Conservation (phyloP, 2,329 filamentous ascomycete genomes). For the Colletotrichum australisinense region DNA sequence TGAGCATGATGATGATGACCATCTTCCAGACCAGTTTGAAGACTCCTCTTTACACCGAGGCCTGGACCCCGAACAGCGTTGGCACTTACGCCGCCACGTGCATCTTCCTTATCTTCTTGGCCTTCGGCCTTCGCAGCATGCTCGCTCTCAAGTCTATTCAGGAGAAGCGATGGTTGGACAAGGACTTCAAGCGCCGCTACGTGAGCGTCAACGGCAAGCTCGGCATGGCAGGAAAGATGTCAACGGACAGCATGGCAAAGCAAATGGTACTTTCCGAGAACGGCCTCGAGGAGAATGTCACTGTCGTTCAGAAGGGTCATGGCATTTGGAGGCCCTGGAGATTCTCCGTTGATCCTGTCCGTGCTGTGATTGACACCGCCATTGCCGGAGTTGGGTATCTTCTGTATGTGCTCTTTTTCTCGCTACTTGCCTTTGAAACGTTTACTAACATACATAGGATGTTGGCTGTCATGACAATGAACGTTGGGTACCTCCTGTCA, state of each 20-base stretch:
- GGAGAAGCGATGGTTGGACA: constrained; percentile 74
- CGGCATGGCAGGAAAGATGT: constrained; percentile 68
- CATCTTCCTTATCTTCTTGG: constrained; percentile 87
- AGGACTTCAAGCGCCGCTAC: constrained; percentile 80
- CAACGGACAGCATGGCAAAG: constrained; percentile 71
- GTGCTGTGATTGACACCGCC: constrained; percentile 77
- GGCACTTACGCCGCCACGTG: constrained; percentile 89
- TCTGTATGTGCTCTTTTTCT: constrained; percentile 70
- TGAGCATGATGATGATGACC: constrained; percentile 53
- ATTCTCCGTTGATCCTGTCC: constrained; percentile 80
- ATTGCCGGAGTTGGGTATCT: constrained; percentile 85
- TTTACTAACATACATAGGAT: constrained; percentile 66
- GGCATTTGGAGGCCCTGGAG: constrained; percentile 77
- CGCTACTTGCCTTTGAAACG: not conserved
- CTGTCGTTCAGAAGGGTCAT: constrained; percentile 73
- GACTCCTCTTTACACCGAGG: constrained; percentile 67
- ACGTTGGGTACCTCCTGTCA: constrained; percentile 86
- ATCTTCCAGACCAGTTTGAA: constrained; percentile 69
- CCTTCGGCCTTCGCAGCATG: constrained; percentile 75
- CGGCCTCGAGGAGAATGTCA: constrained; percentile 83
- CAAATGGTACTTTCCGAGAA: constrained; percentile 77
- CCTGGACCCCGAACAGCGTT: constrained; percentile 78
- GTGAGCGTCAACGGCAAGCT: constrained; percentile 76
- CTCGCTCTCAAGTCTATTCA: constrained; percentile 77
- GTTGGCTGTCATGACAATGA: constrained; percentile 92